Percentiles rank a stretch among this genome's conserved stretches.
Conservation (phyloP, 1,284 basidiomycete genomes). For the Trametes sp. region DNA sequence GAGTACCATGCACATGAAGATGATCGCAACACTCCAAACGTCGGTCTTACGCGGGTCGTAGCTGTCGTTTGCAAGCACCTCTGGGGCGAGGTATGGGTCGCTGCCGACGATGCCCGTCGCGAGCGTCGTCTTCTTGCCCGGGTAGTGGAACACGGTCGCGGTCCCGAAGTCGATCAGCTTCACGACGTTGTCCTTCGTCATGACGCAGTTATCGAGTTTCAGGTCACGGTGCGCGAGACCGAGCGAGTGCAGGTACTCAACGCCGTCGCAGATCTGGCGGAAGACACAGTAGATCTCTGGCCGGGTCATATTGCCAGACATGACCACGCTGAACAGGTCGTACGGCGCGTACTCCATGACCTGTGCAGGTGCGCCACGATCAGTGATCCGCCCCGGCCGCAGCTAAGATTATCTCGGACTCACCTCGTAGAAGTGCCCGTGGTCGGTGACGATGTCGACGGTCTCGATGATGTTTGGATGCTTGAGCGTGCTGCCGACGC, state of each 20-base stretch:
- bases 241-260: slow-evolving; percentile 97
- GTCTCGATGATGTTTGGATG: slow-evolving; percentile 99
- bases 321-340: slow-evolving; percentile 99
- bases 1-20: slow-evolving; percentile 99
- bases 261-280: slow-evolving; percentile 97
- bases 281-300: slow-evolving; percentile 99
- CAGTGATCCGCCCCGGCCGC: slow-evolving; percentile 13
- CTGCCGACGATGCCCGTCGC: slow-evolving; percentile 96
- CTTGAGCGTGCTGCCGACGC: slow-evolving; percentile 94
- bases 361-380: slow-evolving; percentile 49
- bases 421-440: slow-evolving; percentile 98
- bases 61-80: slow-evolving; percentile 81
- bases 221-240: slow-evolving; percentile 98
- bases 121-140: slow-evolving; percentile 83
- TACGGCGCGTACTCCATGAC: slow-evolving; percentile 99
- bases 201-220: slow-evolving; percentile 99
- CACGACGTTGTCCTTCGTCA: slow-evolving; percentile 93
- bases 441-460: slow-evolving; percentile 97
- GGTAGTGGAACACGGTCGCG: slow-evolving; percentile 98
- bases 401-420: slow-evolving; percentile 32
- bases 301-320: slow-evolving; percentile 98
- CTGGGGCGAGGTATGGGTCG: slow-evolving; percentile 98
- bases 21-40: slow-evolving; percentile 98
- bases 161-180: slow-evolving; percentile 99
- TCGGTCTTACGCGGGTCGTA: slow-evolving; percentile 99